Evolutionary conservation across 2,329 filamentous ascomycete genomes (phyloP), one percentile per base, ranked within the genome.

Genomic region (Paecilomyces sp.): DNA sequence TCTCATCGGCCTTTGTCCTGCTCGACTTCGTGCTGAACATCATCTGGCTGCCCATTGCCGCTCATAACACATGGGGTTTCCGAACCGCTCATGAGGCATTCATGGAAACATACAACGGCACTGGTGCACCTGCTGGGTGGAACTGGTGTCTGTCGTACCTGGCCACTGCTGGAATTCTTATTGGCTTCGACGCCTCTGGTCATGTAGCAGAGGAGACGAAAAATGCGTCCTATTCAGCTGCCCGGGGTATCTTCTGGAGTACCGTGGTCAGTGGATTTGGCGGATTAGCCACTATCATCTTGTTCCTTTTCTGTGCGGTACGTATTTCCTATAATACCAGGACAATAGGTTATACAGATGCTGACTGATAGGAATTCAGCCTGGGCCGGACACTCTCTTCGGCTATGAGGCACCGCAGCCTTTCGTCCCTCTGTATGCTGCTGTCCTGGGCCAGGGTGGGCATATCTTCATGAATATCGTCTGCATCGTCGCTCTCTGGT

Each of bases 101-200:
- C 67, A 82, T 85, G 73, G 79, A 82, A 12, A 85, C 83, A 0
- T 85, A 85, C 66, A 86, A 86, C 59, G 80, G 79, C 1, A 83
- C 80, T 11, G 81, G 80, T 11, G 80, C 81, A 1, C 82, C 83
- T 0, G 74, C 78, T 1, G 83, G 79, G 2, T 86, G 84, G 83
- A 86, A 86, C 66, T 86, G 83, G 84, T 85, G 83, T 71, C 76
- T 86, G 3, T 84, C 82, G 3, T 86, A 83, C 68, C 79, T 84
- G 28, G 83, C 83, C 1, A 86, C 84, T 1, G 83, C 83, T 7
- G 84, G 83, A 50, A 80, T 86, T 50, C 66, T 86, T 58, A 85
- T 86, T 57, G 84, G 84, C 1, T 86, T 85, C 58, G 84, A 86
- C 68, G 84, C 84, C 0, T 83, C 81, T 0, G 84, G 84, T 1